A percentile compares a stretch with the other conserved stretches of the same genome.
These are phyloP conservation scores for Mortierella sp. DNA, from an alignment of 371 early-diverging fungal species.

Conservation along the genomic window DNA sequence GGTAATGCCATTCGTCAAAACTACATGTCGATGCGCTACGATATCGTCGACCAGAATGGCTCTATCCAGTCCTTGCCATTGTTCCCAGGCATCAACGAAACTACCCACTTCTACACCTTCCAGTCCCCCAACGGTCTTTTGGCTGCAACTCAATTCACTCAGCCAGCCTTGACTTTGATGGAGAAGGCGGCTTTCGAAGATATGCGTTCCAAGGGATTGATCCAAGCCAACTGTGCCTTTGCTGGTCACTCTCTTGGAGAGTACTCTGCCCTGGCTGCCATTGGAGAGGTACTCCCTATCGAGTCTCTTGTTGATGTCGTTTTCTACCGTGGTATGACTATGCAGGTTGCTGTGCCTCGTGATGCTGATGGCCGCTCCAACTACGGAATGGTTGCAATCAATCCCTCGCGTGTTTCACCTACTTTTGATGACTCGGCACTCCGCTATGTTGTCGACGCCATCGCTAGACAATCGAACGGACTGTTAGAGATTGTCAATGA, in stretches of 20 bases:
- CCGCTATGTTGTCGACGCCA: conserved; percentile 84
- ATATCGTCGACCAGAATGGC: conserved; percentile 82
- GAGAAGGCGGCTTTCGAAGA: conserved; percentile 95
- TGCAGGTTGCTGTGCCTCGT: conserved; percentile 95
- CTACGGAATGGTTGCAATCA: conserved; percentile 97
- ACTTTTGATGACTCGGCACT: conserved; percentile 91
- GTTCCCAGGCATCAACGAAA: conserved; percentile 91
- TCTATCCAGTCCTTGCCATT: conserved; percentile 82
- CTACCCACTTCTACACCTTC: conserved; percentile 91
- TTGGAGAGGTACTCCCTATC: conserved; percentile 91
- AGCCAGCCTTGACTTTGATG: conserved; percentile 92
- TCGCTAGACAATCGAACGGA: conserved; percentile 81
- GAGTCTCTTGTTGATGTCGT: conserved; percentile 93
- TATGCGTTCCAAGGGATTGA: conserved; percentile 89
- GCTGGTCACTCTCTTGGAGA: conserved; percentile 98
- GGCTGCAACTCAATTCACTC: conserved; percentile 97
- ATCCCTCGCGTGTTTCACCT: conserved; percentile 90
- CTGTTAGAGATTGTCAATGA: conserved; percentile 97
- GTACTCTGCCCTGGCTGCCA: conserved; percentile 93
- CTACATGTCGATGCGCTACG: conserved; percentile 94
- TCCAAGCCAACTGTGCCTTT: conserved; percentile 87
- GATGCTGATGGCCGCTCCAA: conserved; percentile 86
- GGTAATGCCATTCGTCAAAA: conserved; percentile 91
- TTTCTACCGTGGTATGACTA: conserved; percentile 97
- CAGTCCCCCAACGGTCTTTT: conserved; percentile 91